A percentile compares a stretch with the other conserved stretches of the same genome.
Evolutionary conservation across 805 yeast genomes (phyloP).

Genomic region (Torulaspora quercuum): DNA sequence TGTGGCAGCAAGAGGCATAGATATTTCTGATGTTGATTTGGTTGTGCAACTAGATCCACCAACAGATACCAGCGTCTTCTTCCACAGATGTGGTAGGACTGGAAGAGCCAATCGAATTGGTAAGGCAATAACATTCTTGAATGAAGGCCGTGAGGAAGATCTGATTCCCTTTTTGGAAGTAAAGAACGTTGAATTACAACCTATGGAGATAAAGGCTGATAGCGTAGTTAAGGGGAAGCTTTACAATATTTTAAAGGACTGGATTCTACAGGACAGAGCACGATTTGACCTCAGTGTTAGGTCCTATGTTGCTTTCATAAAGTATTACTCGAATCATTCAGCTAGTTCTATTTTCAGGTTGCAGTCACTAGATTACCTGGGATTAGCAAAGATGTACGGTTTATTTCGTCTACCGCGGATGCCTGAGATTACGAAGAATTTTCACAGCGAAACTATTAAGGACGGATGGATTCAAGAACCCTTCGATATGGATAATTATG

Average conservation of each 20-base stretch:
- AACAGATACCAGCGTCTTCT: constrained; percentile 82
- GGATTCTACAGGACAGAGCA: constrained; percentile 70
- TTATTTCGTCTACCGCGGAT: constrained; percentile 81
- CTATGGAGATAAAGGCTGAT: constrained; percentile 29
- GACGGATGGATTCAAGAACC: constrained; percentile 69
- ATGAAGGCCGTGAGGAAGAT: constrained; percentile 73
- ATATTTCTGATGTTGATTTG: constrained; percentile 89
- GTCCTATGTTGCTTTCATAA: constrained; percentile 77
- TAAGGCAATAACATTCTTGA: constrained; percentile 68
- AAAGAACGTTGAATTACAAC: constrained; percentile 53
- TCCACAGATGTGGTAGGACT: constrained; percentile 93
- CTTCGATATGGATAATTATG: constrained; percentile 64
- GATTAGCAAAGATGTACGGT: constrained; percentile 74
- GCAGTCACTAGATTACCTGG: constrained; percentile 64
- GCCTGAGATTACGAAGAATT: constrained; percentile 74
- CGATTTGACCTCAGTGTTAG: constrained; percentile 77
- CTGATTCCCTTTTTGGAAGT: constrained; percentile 78
- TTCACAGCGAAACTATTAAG: constrained; percentile 45
- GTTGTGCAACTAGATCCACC: constrained; percentile 97
- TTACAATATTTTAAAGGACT: constrained; percentile 39
- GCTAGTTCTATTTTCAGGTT: constrained; percentile 85
- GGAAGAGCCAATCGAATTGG: constrained; percentile 90
- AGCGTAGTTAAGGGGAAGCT: constrained; percentile 20
- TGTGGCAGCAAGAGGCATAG: constrained; percentile 98
- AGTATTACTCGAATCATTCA: constrained; percentile 82